A percentile compares a stretch with the other conserved stretches of the same genome.
Evolutionary conservation across 2,329 filamentous ascomycete species (phyloP).

Genomic region (Ramichloridium luteum): DNA sequence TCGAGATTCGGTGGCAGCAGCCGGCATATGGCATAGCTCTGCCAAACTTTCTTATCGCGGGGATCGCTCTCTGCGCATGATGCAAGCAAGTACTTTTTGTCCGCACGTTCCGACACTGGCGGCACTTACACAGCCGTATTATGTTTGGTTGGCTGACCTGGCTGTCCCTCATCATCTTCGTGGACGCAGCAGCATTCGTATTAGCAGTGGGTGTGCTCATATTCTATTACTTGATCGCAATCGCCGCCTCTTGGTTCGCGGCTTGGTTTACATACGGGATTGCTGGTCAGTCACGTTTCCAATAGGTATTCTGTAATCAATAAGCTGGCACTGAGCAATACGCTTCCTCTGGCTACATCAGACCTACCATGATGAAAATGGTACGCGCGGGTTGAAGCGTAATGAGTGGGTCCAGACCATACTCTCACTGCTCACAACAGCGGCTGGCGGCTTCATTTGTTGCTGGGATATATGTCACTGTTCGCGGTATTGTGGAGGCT

Average conservation of each 20-base stretch:
- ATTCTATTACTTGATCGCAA: conserved; percentile 43
- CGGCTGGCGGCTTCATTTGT: conserved; percentile 37
- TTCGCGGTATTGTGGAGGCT: conserved; percentile 26
- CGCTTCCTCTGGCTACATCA: conserved; percentile 41
- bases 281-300: conserved; percentile 3
- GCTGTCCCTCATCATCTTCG: conserved; percentile 34
- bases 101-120: conserved; percentile 34
- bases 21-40: conserved; percentile 40
- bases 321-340: too few relatives aligned
- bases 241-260: conserved; percentile 40
- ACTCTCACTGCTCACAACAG: conserved; percentile 31
- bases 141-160: conserved; percentile 37
- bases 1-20: conserved; percentile 36
- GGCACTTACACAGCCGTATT: conserved; percentile 39
- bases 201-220: conserved; percentile 40
- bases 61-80: conserved; percentile 40
- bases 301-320: neutral
- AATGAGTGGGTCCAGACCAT: conserved; percentile 24
- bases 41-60: conserved; percentile 40
- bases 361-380: conserved; percentile 31
- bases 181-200: conserved; percentile 35
- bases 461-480: conserved; percentile 37
- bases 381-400: conserved; percentile 12
- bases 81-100: conserved; percentile 42
- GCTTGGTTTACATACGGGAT: conserved; percentile 43